Conservation (phyloP, 2,329 filamentous ascomycete genomes). For the Exutisphaerella laricina region DNA sequence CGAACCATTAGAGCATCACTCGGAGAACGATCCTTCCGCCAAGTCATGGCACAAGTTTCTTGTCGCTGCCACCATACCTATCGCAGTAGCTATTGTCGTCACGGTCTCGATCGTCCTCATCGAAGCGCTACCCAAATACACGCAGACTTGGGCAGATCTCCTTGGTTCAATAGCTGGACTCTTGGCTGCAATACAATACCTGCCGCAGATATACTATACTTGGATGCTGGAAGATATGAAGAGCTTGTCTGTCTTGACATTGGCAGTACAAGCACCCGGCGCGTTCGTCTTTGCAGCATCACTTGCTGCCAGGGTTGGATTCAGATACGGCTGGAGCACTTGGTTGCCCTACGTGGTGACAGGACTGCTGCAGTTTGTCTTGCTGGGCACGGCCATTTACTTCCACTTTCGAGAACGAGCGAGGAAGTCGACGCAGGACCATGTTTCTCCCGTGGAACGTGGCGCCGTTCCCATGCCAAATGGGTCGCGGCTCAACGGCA, state of each 20-base stretch:
- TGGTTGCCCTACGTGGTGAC: constrained; percentile 91
- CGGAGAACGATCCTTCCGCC: constrained; percentile 30
- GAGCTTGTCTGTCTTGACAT: constrained; percentile 92
- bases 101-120: constrained; percentile 61
- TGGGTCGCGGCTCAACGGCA: no score
- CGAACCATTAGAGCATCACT: constrained; percentile 59
- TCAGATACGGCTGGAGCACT: constrained; percentile 77
- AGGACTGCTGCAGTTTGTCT: constrained; percentile 72
- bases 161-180: constrained; percentile 73
- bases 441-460: no score
- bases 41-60: constrained; percentile 50
- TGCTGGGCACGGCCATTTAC: constrained; percentile 66
- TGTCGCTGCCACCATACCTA: constrained; percentile 65
- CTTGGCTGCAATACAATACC: constrained; percentile 81
- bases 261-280: constrained; percentile 95
- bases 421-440: no score
- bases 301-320: constrained; percentile 63
- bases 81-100: constrained; percentile 69
- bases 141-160: constrained; percentile 76
- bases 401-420: not conserved
- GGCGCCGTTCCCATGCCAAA: no score
- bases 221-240: constrained; percentile 79
- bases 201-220: constrained; percentile 93
- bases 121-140: constrained; percentile 55
- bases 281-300: constrained; percentile 85